Base-by-base conservation (phyloP, 2,329 filamentous ascomycete species). In the Verticillium alfalfae region DNA sequence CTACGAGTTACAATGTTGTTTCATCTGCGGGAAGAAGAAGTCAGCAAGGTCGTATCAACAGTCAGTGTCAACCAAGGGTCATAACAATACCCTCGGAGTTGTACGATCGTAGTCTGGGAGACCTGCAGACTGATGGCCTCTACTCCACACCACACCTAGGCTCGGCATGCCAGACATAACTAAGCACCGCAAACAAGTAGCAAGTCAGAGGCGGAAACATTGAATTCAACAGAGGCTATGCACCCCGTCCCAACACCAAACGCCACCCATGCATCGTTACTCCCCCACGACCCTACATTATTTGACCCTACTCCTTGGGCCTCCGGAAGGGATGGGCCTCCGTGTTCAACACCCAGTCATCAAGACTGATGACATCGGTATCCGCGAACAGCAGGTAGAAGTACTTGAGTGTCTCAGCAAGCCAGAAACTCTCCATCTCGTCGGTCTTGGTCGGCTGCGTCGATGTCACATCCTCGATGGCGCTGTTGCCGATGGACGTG, bases 361-460 rank as follows among this genome's bases (percentile, higher is more conserved):
- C 88, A 61, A 91, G 75, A 69, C 83, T 89, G 49, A 90, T 76
- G n/a, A 88, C 76, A 58, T 82, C 79, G 0, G 89, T 88, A 61
- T 87, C 75, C 26, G 86, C 86, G 72, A 91, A 97, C 58, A 96
- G 81, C 61, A 97, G 74, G 72, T 92, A 97, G 67, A 95, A 96
- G 71, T 96, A 96, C 79, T 96, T 97, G 68, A 97, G 79, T 49
- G 92, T 97, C 81, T 97, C 93, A 3, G 90, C 90, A 64, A 92
- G 80, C 91, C 93, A 97, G 75, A 96, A 96, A 70, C 90, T 93
- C 78, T 96, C 90, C 90, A 94, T 93, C 67, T 81, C 79, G 72
- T 93, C 85, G 45, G 74, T 71, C 60, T 81, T 76, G 10, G 68
- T 69, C 1, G 80, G 74, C 18, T 80, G 72, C 1, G 73, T 62